A percentile compares a stretch with the other conserved stretches of the same genome.
Evolutionary conservation across 257 asterid genomes (phyloP).

Genomic region (Phtheirospermum japonicum): DNA sequence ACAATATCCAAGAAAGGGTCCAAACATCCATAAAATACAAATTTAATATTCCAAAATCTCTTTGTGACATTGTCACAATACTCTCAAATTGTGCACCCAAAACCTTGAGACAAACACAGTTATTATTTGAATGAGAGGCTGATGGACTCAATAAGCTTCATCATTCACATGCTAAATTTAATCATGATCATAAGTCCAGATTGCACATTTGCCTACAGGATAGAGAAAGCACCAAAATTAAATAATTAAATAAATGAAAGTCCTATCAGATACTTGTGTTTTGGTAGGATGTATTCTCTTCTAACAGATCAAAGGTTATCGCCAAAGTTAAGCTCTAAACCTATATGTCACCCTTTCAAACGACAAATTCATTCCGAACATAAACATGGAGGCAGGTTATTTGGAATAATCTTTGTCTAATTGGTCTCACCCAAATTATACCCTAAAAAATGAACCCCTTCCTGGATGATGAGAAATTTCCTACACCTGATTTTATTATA

Average conservation of each 20-base stretch:
- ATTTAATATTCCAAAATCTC: neutral
- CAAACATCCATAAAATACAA: neutral
- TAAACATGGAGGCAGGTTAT: conserved; percentile 15
- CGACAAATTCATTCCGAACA: neutral
- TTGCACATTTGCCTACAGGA: neutral
- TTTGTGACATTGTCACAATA: neutral
- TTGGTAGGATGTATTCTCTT: conserved; percentile 3
- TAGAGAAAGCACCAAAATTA: neutral
- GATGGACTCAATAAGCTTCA: too few species aligned
- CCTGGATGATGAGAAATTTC: too few species aligned
- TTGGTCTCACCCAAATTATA: neutral
- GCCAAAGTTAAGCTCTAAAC: conserved; percentile 5
- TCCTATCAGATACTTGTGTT: conserved; percentile 3
- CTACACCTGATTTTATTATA: conserved; percentile 7
- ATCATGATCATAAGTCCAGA: neutral
- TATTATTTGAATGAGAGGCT: too few species aligned
- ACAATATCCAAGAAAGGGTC: neutral
- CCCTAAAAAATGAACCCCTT: neutral
- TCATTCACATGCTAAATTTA: too few species aligned
- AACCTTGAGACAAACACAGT: too few species aligned
- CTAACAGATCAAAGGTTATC: conserved; percentile 9
- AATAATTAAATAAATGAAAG: neutral
- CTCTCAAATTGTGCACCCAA: too few species aligned
- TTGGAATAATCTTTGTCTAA: conserved; percentile 3
- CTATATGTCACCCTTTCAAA: conserved; percentile 1